Conservation (phyloP, 2,329 filamentous ascomycete genomes). For the Exutisphaerella laricina region DNA sequence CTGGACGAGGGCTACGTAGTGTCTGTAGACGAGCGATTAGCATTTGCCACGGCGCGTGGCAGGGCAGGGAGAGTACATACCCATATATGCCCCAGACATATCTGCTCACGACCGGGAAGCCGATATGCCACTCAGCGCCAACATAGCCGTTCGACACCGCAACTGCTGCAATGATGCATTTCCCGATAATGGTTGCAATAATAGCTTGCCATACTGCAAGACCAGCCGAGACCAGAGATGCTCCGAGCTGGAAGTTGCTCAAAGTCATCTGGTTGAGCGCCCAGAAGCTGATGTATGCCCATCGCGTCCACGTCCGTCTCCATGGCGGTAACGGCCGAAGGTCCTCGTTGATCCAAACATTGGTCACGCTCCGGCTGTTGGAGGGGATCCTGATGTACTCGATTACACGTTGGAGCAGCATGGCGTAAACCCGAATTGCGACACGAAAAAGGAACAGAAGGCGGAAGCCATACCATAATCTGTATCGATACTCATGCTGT, state of each 20-base stretch:
- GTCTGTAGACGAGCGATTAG: conserved; percentile 30
- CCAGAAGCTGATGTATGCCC: conserved; percentile 39
- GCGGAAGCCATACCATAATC: too few species aligned
- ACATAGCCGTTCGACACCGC: conserved; percentile 51
- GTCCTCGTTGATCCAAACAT: conserved; percentile 39
- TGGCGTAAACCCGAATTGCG: neutral
- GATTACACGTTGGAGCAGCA: conserved; percentile 8
- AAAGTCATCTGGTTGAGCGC: conserved; percentile 37
- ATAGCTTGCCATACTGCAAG: conserved; percentile 41
- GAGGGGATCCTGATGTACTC: conserved; percentile 23
- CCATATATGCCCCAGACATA: conserved; percentile 52
- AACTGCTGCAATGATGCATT: conserved; percentile 50
- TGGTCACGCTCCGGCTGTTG: conserved; percentile 24
- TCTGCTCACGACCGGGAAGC: conserved; percentile 51
- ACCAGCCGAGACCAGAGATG: conserved; percentile 36
- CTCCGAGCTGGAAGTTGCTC: conserved; percentile 36
- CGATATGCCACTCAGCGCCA: conserved; percentile 46
- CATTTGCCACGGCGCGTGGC: neutral
- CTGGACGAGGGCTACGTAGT: conserved; percentile 50
- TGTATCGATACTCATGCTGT: neutral
- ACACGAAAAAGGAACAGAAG: neutral
- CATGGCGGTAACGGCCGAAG: conserved; percentile 38
- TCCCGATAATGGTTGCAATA: conserved; percentile 38
- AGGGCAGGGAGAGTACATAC: neutral
- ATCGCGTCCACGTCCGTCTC: conserved; percentile 36